Percentiles rank a stretch among this genome's conserved stretches.
Evolutionary conservation across 345 rosid genomes (phyloP).

Genomic region (Salix suchowensis): DNA sequence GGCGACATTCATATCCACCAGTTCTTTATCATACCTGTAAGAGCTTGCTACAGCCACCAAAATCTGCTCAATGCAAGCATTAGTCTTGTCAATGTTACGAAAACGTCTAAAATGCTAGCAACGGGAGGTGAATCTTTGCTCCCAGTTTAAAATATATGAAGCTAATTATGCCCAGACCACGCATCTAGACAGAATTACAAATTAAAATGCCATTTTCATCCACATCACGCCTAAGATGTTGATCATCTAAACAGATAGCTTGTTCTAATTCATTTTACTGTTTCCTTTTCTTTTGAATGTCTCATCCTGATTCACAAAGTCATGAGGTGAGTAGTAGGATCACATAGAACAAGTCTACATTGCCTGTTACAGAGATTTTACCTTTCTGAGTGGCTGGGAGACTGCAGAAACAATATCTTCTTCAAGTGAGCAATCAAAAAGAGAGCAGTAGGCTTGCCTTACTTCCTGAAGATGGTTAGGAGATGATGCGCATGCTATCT

Average conservation of each 20-base stretch:
- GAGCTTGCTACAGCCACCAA: slow-evolving; percentile 64
- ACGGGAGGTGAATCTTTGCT: not conserved
- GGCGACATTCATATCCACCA: slow-evolving; percentile 50
- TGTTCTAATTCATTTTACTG: too few species aligned
- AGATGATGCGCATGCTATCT: slow-evolving; percentile 73
- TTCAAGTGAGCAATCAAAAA: slow-evolving; percentile 61
- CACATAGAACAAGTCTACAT: not conserved
- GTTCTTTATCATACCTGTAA: slow-evolving; percentile 67
- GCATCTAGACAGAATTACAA: not conserved
- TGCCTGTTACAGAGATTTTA: slow-evolving; percentile 14
- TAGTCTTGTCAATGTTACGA: not conserved
- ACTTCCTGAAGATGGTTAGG: slow-evolving; percentile 69
- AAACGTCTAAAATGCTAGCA: not conserved
- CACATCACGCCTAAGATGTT: too few species aligned
- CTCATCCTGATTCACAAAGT: too few species aligned
- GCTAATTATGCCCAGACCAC: not conserved
- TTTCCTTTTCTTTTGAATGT: too few species aligned
- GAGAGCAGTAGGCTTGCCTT: slow-evolving; percentile 70
- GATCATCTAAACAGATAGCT: too few species aligned
- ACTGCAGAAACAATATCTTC: slow-evolving; percentile 56
- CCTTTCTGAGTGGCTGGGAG: slow-evolving; percentile 60
- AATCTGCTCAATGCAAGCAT: slow-evolving; percentile 37
- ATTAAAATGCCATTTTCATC: too few species aligned
- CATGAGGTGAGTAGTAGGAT: too few species aligned
- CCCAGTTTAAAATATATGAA: not conserved